Percentiles rank a stretch among this genome's conserved stretches.
phyloP scores from a whole-genome alignment of 2,329 filamentous ascomycete genomes.

The Grosmannia clavigera region DNA sequence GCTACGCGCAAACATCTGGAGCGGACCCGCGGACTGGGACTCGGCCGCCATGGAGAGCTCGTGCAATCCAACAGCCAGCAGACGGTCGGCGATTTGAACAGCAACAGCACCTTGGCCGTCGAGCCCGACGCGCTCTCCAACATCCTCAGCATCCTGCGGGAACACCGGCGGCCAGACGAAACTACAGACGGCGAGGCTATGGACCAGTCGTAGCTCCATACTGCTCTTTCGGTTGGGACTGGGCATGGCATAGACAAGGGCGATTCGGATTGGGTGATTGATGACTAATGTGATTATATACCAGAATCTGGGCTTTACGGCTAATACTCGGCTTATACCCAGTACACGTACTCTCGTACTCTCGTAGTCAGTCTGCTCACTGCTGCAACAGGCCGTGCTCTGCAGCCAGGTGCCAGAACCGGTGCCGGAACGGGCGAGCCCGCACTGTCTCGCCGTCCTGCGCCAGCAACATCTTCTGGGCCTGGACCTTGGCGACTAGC shows the following conservation, averaged over 20 bases:
- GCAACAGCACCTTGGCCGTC: constrained; percentile 29
- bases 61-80: constrained; percentile 25
- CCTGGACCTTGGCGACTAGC: constrained; percentile 16
- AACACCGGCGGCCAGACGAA: constrained; percentile 2
- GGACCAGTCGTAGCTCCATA: constrained; percentile 15
- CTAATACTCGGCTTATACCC: too few species aligned
- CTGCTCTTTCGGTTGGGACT: too few species aligned
- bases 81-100: constrained; percentile 19
- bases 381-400: constrained; percentile 24
- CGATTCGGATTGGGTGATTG: not conserved
- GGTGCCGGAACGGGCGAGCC: constrained; percentile 31
- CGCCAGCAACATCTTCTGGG: constrained; percentile 10
- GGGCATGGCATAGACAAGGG: not conserved
- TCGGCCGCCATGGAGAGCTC: constrained; percentile 48
- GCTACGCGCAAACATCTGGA: constrained; percentile 69
- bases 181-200: constrained; percentile 12
- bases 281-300: not conserved
- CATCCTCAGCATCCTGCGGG: constrained; percentile 11
- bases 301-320: too few species aligned
- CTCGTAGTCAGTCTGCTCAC: too few species aligned
- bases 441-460: not conserved
- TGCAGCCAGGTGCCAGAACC: constrained; percentile 36
- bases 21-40: constrained; percentile 51
- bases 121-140: constrained; percentile 23
- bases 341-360: too few species aligned